phyloP scores from a whole-genome alignment of 2,329 filamentous ascomycete species.

The Talaromyces verruculosus region DNA sequence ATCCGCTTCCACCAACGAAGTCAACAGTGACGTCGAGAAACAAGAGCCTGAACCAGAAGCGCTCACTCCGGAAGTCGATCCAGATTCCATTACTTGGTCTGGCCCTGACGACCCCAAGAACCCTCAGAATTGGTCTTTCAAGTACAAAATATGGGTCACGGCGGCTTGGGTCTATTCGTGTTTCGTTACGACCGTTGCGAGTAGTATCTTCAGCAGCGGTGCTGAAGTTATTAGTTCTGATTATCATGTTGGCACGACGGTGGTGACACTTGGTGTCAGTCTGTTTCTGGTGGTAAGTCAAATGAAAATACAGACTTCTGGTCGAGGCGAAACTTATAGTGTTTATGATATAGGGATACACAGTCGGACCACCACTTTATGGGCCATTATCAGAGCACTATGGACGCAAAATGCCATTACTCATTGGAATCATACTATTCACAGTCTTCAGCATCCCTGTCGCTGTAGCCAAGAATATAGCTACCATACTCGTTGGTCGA shows the following conservation, averaged over 20 bases:
- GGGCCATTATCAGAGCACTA: conserved; percentile 52
- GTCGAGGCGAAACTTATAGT: background rate
- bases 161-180: conserved; percentile 8
- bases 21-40: background rate
- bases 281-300: conserved; percentile 4
- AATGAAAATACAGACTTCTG: background rate
- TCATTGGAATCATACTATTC: conserved; percentile 56
- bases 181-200: conserved; percentile 41
- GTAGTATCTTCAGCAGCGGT: conserved; percentile 70
- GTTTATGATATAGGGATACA: conserved; percentile 46
- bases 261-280: conserved; percentile 5
- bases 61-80: background rate
- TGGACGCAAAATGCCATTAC: conserved; percentile 52
- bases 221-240: conserved; percentile 62
- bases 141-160: conserved; percentile 51
- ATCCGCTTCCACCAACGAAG: background rate
- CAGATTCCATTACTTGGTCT: background rate
- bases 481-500: conserved; percentile 40
- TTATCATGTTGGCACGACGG: conserved; percentile 44
- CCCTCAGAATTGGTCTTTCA: conserved; percentile 62
- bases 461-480: conserved; percentile 53
- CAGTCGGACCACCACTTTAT: conserved; percentile 53
- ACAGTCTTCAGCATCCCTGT: conserved; percentile 56
- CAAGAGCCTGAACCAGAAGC: conserved; percentile 60
- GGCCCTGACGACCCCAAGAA: conserved; percentile 51